Conservation (phyloP, 2,329 filamentous ascomycete species). For the Monilinia polystroma region DNA sequence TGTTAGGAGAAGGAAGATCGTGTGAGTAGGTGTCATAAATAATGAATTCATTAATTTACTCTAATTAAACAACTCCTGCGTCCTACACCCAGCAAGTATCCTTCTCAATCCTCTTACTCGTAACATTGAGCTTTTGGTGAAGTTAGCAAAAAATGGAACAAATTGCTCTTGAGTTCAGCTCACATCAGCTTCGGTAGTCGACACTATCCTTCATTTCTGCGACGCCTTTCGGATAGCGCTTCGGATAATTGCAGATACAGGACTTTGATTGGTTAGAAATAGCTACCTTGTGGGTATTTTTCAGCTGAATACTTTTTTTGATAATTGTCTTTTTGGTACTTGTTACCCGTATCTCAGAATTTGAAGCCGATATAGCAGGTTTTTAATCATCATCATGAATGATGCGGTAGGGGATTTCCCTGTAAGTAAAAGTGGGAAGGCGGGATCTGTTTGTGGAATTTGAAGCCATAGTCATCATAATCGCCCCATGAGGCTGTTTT, state of each 20-base stretch:
- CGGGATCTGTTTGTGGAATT: conserved; percentile 3
- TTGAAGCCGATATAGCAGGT: conserved; percentile 6
- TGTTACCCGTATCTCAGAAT: background rate
- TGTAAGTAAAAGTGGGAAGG: conserved; percentile 11
- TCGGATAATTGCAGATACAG: conserved; percentile 21
- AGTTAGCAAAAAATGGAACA: background rate
- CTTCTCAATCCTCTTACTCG: background rate
- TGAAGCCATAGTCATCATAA: conserved; percentile 8
- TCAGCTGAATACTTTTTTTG: conserved; percentile 23
- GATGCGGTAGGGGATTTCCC: conserved; percentile 18
- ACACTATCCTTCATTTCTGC: conserved; percentile 22
- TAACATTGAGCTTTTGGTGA: conserved; percentile 2
- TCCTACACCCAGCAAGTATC: background rate
- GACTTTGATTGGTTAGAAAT: conserved; percentile 4
- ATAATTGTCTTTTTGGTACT: conserved; percentile 3
- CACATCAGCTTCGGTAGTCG: conserved; percentile 23
- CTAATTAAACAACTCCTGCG: background rate
- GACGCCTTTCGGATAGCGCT: conserved; percentile 23
- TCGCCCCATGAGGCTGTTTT: conserved; percentile 17
- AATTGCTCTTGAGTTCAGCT: conserved; percentile 11
- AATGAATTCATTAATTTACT: background rate
- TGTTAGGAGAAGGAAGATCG: background rate
- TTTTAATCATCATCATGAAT: background rate
- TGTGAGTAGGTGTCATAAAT: background rate
- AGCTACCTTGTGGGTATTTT: conserved; percentile 21